Evolutionary conservation across 2,329 filamentous ascomycete genomes (phyloP).

Genomic region (Oidium heveae): DNA sequence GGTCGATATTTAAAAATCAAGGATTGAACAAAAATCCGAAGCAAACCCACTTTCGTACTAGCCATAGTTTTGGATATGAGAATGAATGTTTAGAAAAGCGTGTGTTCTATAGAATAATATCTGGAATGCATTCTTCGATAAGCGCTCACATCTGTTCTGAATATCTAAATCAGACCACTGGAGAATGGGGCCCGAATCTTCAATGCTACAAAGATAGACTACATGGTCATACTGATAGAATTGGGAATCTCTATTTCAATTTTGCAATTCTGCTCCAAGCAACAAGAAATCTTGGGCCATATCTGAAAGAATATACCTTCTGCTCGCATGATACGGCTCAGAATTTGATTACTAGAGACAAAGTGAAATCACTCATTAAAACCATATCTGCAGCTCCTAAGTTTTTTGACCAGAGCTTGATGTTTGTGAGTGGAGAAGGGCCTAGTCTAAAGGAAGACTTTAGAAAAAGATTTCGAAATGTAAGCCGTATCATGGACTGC

Average conservation of each 20-base stretch:
- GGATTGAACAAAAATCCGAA: slow-evolving; percentile 20
- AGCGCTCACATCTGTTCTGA: slow-evolving; percentile 91
- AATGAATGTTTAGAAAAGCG: slow-evolving; percentile 94
- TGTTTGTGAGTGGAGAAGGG: slow-evolving; percentile 64
- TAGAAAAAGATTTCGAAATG: slow-evolving; percentile 87
- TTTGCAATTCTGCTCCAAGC: slow-evolving; percentile 87
- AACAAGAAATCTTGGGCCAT: slow-evolving; percentile 66
- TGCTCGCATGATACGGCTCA: slow-evolving; percentile 67
- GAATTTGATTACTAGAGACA: slow-evolving; percentile 54
- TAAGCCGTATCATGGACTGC: slow-evolving; percentile 93
- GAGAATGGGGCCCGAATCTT: slow-evolving; percentile 75
- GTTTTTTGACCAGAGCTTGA: slow-evolving; percentile 84
- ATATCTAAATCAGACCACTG: slow-evolving; percentile 84
- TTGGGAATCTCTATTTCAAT: slow-evolving; percentile 98
- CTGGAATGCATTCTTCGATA: slow-evolving; percentile 95
- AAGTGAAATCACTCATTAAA: slow-evolving; percentile 52
- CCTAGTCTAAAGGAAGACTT: slow-evolving; percentile 86
- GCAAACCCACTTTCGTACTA: slow-evolving; percentile 12
- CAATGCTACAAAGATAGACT: slow-evolving; percentile 74
- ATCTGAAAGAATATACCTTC: slow-evolving; percentile 64
- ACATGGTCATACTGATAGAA: slow-evolving; percentile 62
- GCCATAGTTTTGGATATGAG: slow-evolving; percentile 19
- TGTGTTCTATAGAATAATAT: slow-evolving; percentile 90
- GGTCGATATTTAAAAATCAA: slow-evolving; percentile 26
- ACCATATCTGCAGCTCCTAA: slow-evolving; percentile 42